Percentiles rank a stretch among this genome's conserved stretches.
phyloP scores from a whole-genome alignment of 1,284 basidiomycete species.

The Vanrija sp. region DNA sequence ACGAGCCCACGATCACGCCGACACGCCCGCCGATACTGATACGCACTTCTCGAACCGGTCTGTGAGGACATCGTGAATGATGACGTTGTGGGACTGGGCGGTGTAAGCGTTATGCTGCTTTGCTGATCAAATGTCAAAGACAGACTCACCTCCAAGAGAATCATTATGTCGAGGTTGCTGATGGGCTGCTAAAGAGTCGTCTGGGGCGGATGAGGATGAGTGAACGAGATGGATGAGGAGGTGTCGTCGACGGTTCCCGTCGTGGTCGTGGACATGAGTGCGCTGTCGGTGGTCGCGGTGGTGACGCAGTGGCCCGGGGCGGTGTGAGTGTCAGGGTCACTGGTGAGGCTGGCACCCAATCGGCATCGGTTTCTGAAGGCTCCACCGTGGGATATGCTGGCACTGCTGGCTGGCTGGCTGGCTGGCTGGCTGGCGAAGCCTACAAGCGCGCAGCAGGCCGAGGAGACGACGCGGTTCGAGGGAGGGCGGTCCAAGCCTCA shows the following conservation, averaged over 20 bases:
- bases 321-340: no score
- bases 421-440: no score
- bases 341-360: no score
- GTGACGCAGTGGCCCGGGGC: constrained; percentile 2
- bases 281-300: neutral
- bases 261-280: neutral
- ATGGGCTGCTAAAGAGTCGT: neutral
- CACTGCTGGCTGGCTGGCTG: no score
- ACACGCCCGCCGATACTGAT: neutral
- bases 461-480: no score
- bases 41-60: constrained; percentile 83
- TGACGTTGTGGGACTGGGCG: constrained; percentile 75
- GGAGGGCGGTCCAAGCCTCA: no score
- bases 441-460: no score
- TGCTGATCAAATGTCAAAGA: neutral
- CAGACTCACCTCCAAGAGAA: constrained; percentile 62
- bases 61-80: constrained; percentile 85
- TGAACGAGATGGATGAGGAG: neutral
- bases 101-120: neutral
- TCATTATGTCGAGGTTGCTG: constrained; percentile 53
- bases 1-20: neutral
- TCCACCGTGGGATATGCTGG: no score
- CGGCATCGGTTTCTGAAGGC: no score
- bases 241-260: neutral
- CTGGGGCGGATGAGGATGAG: neutral